Conservation (phyloP, 202 grass and related monocot species). For the Panicum hallii region DNA sequence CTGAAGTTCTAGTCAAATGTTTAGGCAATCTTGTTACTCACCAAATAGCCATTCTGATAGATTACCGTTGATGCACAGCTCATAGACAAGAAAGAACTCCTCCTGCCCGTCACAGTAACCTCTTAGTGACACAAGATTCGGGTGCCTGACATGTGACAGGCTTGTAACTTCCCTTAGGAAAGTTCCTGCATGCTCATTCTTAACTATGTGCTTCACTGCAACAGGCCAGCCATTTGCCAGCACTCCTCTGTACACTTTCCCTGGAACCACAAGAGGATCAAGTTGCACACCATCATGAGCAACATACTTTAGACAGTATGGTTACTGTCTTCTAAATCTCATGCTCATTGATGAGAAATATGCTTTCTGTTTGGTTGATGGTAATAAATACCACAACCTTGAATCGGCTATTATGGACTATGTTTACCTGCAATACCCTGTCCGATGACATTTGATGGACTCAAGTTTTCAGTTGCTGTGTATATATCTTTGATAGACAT, state of each 20-base stretch:
- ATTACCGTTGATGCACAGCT: constrained; percentile 67
- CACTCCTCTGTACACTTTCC: constrained; percentile 75
- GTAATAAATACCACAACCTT: background rate
- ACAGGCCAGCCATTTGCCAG: constrained; percentile 70
- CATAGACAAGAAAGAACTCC: constrained; percentile 75
- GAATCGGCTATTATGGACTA: constrained; percentile 13
- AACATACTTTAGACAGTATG: background rate
- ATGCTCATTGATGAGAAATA: constrained; percentile 12
- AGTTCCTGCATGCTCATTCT: constrained; percentile 71
- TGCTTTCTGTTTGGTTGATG: constrained; percentile 19
- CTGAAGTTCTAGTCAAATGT: background rate
- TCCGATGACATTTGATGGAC: constrained; percentile 59
- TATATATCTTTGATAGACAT: constrained; percentile 73
- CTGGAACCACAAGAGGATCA: constrained; percentile 46
- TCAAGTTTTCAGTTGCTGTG: constrained; percentile 55
- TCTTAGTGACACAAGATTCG: constrained; percentile 68
- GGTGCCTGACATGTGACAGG: constrained; percentile 69
- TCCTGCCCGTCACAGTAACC: constrained; percentile 67
- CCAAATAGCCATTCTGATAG: constrained; percentile 84
- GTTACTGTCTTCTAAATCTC: background rate
- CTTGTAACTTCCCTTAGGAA: constrained; percentile 77
- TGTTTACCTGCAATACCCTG: constrained; percentile 69
- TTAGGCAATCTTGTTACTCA: constrained; percentile 32
- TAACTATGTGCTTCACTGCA: constrained; percentile 75
- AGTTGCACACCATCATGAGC: constrained; percentile 17